Evolutionary conservation across 2,329 filamentous ascomycete genomes (phyloP), one percentile per base, ranked within the genome.

Genomic region (Aspergillus neoniger): DNA sequence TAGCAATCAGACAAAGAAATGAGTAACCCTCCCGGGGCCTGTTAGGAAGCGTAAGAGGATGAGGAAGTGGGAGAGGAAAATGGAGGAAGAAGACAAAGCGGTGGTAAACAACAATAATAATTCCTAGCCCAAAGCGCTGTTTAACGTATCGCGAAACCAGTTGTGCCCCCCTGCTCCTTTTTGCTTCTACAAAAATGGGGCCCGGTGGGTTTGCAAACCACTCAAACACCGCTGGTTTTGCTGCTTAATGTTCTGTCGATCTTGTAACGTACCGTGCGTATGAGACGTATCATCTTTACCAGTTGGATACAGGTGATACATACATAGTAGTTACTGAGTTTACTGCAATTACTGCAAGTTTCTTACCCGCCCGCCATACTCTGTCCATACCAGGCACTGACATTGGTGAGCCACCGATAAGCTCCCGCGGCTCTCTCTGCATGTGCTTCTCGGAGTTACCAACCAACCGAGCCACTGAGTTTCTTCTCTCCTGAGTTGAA

Each of bases 111-210:
- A 59, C 58, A 58, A 54, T 56, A 47, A 51, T 52, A 56, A 60
- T 65, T 39, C 21, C 21, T 25, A 30, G 12, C 47, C 32, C 32
- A 43, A 57, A 47, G 47, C 55, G 10, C 55, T 38, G 7, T 54
- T 58, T 44, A 52, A 58, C 59, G 47, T 51, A 49, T 47, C 47
- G 3, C 44, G 32, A 56, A 56, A 58, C 48, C 57, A 48, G 41
- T 28, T 58, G 39, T 39, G 41, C 55, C 64, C 63, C 66, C 66
- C 62, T 65, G 63, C 66, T 68, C 66, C 66, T 68, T 68, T 68
- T 67, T 39, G 36, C 30, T 44, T 36, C 50, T 55, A 32, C 43
- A 56, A 60, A 38, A 58, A 44, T 51, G 55, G 17, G 38, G 60
- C 38, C 60, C 17, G 8, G 32, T 63, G 19, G 21, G 32, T 14